These are phyloP conservation scores for Ceratocystis variospora DNA, from an alignment of 2,329 filamentous ascomycete genomes.

Conservation along the genomic window DNA sequence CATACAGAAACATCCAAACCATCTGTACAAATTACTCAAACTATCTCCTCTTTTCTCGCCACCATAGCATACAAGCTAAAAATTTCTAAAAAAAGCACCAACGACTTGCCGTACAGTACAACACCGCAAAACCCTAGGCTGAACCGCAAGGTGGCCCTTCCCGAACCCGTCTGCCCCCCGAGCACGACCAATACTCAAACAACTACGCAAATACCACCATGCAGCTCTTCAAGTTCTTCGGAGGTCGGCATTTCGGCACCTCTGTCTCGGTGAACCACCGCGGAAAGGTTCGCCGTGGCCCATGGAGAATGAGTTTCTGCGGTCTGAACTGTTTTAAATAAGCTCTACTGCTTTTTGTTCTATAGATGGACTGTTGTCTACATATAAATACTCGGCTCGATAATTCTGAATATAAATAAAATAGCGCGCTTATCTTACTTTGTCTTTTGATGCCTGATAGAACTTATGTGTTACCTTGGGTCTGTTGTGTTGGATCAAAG, in stretches of 20 bases:
- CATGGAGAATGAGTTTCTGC: constrained; percentile 38
- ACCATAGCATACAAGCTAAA: too few species aligned
- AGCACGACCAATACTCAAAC: background rate
- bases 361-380: background rate
- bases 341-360: background rate
- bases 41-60: too few species aligned
- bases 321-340: constrained; percentile 39
- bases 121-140: too few species aligned
- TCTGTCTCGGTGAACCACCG: constrained; percentile 34
- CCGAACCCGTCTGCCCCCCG: too few species aligned
- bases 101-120: too few species aligned
- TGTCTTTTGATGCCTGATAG: background rate
- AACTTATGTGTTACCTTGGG: background rate
- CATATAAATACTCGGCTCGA: background rate
- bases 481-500: too few species aligned
- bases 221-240: constrained; percentile 35
- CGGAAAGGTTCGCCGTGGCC: constrained; percentile 34
- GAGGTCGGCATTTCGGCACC: constrained; percentile 38
- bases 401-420: background rate
- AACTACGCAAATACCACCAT: constrained; percentile 30
- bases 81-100: too few species aligned
- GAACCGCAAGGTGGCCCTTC: too few species aligned
- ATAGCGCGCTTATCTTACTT: background rate
- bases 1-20: background rate
- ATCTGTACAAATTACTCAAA: background rate